phyloP scores from a whole-genome alignment of 768 basidiomycete species.

The Amanita rimosa region DNA sequence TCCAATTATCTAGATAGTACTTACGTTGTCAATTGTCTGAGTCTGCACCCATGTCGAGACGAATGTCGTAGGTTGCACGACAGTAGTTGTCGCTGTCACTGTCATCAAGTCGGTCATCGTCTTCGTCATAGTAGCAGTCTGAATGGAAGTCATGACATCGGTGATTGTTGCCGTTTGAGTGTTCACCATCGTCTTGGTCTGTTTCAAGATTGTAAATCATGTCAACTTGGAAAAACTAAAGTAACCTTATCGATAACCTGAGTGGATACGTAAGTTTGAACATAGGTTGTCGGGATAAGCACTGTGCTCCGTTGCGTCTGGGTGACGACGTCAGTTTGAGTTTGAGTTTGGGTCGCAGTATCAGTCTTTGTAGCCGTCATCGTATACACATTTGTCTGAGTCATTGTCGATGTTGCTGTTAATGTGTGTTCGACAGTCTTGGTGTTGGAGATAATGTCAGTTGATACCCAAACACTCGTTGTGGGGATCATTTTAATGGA shows the following conservation, averaged over 20 bases:
- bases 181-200: slow-evolving; percentile 49
- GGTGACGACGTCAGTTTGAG: slow-evolving; percentile 47
- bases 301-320: slow-evolving; percentile 29
- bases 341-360: slow-evolving; percentile 39
- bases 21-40: slow-evolving; percentile 42
- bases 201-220: background rate
- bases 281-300: slow-evolving; percentile 51
- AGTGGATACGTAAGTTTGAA: slow-evolving; percentile 40
- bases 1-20: slow-evolving; percentile 11
- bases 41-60: slow-evolving; percentile 44
- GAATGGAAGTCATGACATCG: slow-evolving; percentile 39
- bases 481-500: slow-evolving; percentile 48
- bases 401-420: slow-evolving; percentile 54
- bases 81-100: slow-evolving; percentile 39
- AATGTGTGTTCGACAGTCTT: slow-evolving; percentile 44
- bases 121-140: slow-evolving; percentile 35
- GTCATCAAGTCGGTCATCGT: slow-evolving; percentile 43
- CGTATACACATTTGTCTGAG: slow-evolving; percentile 44
- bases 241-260: slow-evolving; percentile 49
- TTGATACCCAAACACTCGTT: slow-evolving; percentile 56
- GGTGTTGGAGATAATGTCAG: slow-evolving; percentile 50
- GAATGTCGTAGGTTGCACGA: slow-evolving; percentile 48
- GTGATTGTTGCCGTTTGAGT: slow-evolving; percentile 39
- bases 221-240: slow-evolving; percentile 6
- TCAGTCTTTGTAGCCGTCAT: slow-evolving; percentile 34